phyloP scores from a whole-genome alignment of 2,329 filamentous ascomycete genomes.

The Stachybotrys elegans region DNA sequence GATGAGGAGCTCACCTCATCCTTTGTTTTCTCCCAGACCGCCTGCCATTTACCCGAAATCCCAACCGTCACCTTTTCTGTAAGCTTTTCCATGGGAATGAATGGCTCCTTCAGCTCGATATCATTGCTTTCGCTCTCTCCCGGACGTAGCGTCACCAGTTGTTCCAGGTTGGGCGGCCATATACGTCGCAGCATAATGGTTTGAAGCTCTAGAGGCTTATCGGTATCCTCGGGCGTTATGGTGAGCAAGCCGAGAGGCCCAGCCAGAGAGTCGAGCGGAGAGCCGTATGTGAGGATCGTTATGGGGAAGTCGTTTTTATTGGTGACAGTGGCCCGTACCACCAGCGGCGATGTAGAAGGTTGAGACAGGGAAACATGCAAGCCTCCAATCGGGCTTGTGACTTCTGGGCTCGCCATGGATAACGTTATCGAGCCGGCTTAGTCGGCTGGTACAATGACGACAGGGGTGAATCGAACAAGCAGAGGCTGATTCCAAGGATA shows the following conservation, averaged over 20 bases:
- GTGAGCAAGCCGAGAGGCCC: constrained; percentile 35
- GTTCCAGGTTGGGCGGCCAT: constrained; percentile 34
- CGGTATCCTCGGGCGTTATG: constrained; percentile 30
- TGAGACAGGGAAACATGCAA: constrained; percentile 30
- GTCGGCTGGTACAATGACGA: background rate
- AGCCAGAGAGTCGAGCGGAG: constrained; percentile 38
- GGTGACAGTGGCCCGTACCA: constrained; percentile 31
- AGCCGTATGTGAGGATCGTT: constrained; percentile 37
- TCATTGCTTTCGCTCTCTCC: constrained; percentile 29
- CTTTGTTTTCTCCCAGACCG: constrained; percentile 21
- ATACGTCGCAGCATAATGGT: constrained; percentile 31
- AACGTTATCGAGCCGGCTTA: background rate
- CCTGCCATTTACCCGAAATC: constrained; percentile 32
- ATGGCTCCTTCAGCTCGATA: constrained; percentile 29
- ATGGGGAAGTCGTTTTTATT: constrained; percentile 32
- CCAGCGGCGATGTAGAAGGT: constrained; percentile 25
- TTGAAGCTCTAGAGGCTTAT: constrained; percentile 28
- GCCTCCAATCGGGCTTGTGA: constrained; percentile 11
- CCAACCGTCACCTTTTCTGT: constrained; percentile 24
- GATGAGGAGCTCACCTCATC: constrained; percentile 13
- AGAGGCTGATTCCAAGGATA: background rate
- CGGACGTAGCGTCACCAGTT: constrained; percentile 32
- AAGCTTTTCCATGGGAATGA: constrained; percentile 29
- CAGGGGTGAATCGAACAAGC: background rate
- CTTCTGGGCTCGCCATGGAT: background rate